phyloP scores from a whole-genome alignment of 2,329 filamentous ascomycete species.

The Colletotrichum siamense region DNA sequence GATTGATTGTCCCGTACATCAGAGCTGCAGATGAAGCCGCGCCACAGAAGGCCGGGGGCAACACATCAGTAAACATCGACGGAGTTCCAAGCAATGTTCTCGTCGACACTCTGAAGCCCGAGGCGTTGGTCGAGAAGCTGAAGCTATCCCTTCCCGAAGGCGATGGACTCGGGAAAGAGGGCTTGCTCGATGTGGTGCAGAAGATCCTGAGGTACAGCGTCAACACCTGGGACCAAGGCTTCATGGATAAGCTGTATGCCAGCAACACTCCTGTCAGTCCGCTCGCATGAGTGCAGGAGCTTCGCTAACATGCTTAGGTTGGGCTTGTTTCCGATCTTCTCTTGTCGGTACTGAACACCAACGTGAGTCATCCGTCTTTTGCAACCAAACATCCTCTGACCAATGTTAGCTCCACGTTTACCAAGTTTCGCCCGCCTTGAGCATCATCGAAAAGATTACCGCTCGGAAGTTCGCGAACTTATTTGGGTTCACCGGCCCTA shows the following conservation, averaged over 20 bases:
- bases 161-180: constrained; percentile 70
- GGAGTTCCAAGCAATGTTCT: constrained; percentile 60
- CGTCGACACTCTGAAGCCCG: constrained; percentile 66
- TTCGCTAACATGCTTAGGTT: constrained; percentile 52
- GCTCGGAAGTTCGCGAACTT: constrained; percentile 73
- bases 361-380: constrained; percentile 54
- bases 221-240: constrained; percentile 98
- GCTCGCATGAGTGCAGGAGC: neutral
- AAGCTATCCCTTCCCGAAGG: constrained; percentile 62
- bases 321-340: constrained; percentile 86
- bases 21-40: constrained; percentile 70
- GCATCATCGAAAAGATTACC: constrained; percentile 86
- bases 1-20: constrained; percentile 74
- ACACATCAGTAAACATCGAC: constrained; percentile 43
- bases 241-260: constrained; percentile 94
- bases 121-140: constrained; percentile 60
- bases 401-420: constrained; percentile 77
- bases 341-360: constrained; percentile 88
- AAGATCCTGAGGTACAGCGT: constrained; percentile 84
- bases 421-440: constrained; percentile 88
- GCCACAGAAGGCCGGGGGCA: constrained; percentile 56
- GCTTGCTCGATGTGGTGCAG: constrained; percentile 73
- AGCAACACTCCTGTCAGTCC: constrained; percentile 76
- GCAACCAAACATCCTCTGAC: neutral
- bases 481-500: constrained; percentile 76